Evolutionary conservation across 2,329 filamentous ascomycete genomes (phyloP), one percentile per base, ranked within the genome.

Genomic region (Dendrostoma leiphaemia): DNA sequence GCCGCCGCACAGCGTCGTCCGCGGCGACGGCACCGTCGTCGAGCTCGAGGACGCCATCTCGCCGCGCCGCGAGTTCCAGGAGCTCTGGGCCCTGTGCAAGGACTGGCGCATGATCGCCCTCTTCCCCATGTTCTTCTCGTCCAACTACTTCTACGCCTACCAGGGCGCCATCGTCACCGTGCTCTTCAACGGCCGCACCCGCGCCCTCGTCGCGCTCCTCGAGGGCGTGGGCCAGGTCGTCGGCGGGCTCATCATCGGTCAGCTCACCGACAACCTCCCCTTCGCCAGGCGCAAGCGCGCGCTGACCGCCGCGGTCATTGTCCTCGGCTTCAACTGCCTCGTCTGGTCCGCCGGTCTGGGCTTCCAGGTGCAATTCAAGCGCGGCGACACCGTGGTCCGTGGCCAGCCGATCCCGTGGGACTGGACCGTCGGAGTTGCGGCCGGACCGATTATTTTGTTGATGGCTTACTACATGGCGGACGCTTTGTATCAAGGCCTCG

Each of bases 81-180:
- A 58, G 35, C 44, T 63, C 3, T 43, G 41, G 23, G 32, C 35
- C 4, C 26, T 61, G 34, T 23, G 57, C 17, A 55, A 35, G 51
- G 61, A 63, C 44, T 59, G 56, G 58, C 53, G 59, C 65, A 87
- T 91, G 61, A 60, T 91, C 45, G 70, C 85, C 6, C 79, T 91
- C 28, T 91, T 91, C 72, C 89, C 89, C 63, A 89, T 92, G 85
- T 92, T 92, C 74, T 82, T 89, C 67, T 82, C 86, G 21, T 89
- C 85, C 66, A 92, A 93, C 69, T 91, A 88, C 86, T 93, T 93
- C 71, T 90, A 90, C 70, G 84, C 84, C 53, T 93, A 92, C 68
- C 89, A 92, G 63, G 90, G 90, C 65, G 80, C 78, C 46, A 79
- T 91, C 69, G 91, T 91, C 61, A 75, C 77, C 13, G 81, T 83